These are phyloP conservation scores for Leccinum barrowsii DNA, from an alignment of 768 basidiomycete species.

Conservation along the genomic window DNA sequence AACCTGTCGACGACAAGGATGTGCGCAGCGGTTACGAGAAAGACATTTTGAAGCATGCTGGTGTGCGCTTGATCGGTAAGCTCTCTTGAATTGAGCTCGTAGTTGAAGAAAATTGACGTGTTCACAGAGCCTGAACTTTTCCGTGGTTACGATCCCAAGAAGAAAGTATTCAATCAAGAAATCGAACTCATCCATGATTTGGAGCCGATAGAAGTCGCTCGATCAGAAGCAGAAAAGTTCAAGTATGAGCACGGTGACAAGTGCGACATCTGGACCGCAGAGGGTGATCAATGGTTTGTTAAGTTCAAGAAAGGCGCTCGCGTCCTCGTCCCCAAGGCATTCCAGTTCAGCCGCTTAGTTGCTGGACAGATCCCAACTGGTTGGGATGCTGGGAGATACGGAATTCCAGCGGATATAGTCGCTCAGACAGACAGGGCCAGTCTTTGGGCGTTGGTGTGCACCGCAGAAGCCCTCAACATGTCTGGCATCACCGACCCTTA, in stretches of 20 bases:
- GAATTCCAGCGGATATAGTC: constrained; percentile 94
- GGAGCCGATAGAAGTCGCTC: constrained; percentile 91
- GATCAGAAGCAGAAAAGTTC: constrained; percentile 90
- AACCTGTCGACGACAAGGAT: constrained; percentile 98
- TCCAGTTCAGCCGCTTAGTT: constrained; percentile 91
- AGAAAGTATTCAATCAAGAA: constrained; percentile 97
- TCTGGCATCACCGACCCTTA: constrained; percentile 98
- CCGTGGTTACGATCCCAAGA: constrained; percentile 96
- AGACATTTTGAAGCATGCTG: constrained; percentile 86
- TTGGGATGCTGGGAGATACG: constrained; percentile 95
- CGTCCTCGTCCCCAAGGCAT: constrained; percentile 89
- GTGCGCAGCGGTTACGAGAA: constrained; percentile 92
- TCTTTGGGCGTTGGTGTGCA: constrained; percentile 92
- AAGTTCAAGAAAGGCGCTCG: constrained; percentile 99
- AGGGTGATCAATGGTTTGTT: constrained; percentile 94
- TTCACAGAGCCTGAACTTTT: constrained; percentile 89
- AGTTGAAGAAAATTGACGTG: constrained; percentile 9
- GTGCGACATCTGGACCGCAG: constrained; percentile 90
- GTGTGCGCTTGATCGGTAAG: constrained; percentile 91
- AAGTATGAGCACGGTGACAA: constrained; percentile 96
- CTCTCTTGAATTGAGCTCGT: not conserved
- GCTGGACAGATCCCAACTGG: constrained; percentile 97
- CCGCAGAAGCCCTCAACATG: constrained; percentile 93
- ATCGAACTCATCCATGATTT: constrained; percentile 95
- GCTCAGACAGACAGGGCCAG: constrained; percentile 91